Base-by-base conservation (phyloP, 805 yeast genomes). In the Cyberlindnera sargentensis region DNA sequence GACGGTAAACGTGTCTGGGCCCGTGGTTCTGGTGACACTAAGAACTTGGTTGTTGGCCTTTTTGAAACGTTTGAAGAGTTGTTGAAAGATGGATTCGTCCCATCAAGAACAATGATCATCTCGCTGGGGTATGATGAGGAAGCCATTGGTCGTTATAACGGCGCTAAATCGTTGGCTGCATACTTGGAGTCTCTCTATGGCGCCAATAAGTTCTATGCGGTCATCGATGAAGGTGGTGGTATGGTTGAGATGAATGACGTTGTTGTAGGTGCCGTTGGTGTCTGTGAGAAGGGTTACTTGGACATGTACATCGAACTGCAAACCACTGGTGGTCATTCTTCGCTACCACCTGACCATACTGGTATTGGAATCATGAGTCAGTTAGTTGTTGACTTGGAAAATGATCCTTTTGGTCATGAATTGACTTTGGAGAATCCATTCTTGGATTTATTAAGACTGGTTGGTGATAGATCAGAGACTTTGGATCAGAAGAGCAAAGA, bases 91-190 rank as follows among this genome's bases (percentile, higher is more conserved):
- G 80, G 71, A 1, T 83, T 70, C 63, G 44, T 57, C 36, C 86
- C 89, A n/a, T 60, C 70, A 41, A 75, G 95, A 61, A 72, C 86
- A 2, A 59, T 84, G 11, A 48, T 86, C 8, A 57, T 82, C 2
- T 78, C 85, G 0, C 77, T 81, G 55, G 95, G 95, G 1, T 83
- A 76, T 51, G 95, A 87, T 56, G 95, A 86, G 65, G 95, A 87
- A 42, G 39, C 42, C 20, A 8, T 71, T 31, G 48, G 53, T 25
- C 55, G 56, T n/a, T 31, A 28, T n/a, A 64, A 90, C 38, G 95
- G 95, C 6, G 50, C 57, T 1, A 43, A 45, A 8, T 43, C 61
- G 4, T 65, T 86, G 20, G 70, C 73, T 8, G 49, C 69, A 34
- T 64, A 63, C 46, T 56, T 87, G 23, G 61, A 67, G 28, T 67